These are phyloP conservation scores for Begonia masoniana DNA, from an alignment of 306 rosid genomes.

Conservation along the genomic window DNA sequence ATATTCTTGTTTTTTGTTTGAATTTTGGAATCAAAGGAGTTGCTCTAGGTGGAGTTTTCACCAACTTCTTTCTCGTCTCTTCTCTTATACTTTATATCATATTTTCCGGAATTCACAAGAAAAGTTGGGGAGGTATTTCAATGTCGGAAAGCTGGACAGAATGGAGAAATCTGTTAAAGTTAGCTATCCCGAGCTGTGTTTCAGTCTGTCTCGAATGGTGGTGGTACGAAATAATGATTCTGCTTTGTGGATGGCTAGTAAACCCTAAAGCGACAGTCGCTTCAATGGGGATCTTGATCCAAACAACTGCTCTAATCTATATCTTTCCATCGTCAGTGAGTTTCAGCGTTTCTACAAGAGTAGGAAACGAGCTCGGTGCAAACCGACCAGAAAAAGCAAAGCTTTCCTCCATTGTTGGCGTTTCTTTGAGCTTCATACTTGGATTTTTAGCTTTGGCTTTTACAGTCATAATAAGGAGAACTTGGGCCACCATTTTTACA, in stretches of 20 bases:
- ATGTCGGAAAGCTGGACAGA: not conserved
- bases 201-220: not conserved
- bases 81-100: not conserved
- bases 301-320: not conserved
- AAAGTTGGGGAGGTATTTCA: not conserved
- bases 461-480: not conserved
- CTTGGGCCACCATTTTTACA: not conserved
- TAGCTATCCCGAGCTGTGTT: not conserved
- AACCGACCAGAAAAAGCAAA: not conserved
- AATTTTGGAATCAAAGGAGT: conserved; percentile 4
- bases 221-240: not conserved
- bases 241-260: not conserved
- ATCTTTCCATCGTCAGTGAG: not conserved
- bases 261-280: not conserved
- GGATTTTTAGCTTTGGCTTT: not conserved
- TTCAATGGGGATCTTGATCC: not conserved
- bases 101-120: not conserved
- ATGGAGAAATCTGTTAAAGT: not conserved
- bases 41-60: not conserved
- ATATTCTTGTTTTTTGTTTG: not conserved
- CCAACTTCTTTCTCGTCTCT: not conserved
- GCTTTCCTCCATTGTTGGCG: not conserved
- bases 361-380: not conserved
- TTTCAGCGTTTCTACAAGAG: not conserved
- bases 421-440: not conserved